Evolutionary conservation across 352 stramenopile genomes (phyloP).

Genomic region (Phytophthora macrochlamydospora): DNA sequence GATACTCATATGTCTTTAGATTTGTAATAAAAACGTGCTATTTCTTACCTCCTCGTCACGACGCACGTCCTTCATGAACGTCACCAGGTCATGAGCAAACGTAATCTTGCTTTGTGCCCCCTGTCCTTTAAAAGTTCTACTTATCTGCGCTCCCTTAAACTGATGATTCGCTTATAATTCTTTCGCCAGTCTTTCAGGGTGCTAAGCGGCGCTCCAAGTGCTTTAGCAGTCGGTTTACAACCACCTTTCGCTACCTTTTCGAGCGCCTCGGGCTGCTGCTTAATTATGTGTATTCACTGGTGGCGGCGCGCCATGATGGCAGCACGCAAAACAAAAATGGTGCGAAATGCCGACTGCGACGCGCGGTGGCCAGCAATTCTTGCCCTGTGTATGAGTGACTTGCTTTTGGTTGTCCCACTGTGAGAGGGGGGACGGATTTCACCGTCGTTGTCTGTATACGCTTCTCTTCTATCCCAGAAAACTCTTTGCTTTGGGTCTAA

Average conservation of each 20-base stretch:
- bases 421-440: not conserved
- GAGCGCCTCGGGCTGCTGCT: slow-evolving; percentile 1
- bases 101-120: not conserved
- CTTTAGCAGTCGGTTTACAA: slow-evolving; percentile 4
- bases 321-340: not conserved
- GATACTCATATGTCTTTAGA: slow-evolving; percentile 6
- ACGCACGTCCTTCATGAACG: not conserved
- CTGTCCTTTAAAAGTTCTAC: not conserved
- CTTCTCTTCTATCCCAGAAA: no score
- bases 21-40: slow-evolving; percentile 1
- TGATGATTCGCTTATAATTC: not conserved
- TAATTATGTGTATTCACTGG: not conserved
- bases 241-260: not conserved
- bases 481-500: no score
- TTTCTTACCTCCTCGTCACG: slow-evolving; percentile 3
- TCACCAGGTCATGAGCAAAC: slow-evolving; percentile 6
- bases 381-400: not conserved
- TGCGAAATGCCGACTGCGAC: not conserved
- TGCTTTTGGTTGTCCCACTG: not conserved
- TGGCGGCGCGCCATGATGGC: not conserved
- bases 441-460: slow-evolving; percentile 1
- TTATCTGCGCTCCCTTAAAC: slow-evolving; percentile 2
- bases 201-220: not conserved
- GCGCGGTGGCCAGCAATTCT: not conserved
- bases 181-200: not conserved